phyloP scores from a whole-genome alignment of 345 rosid genomes.

The Pelargonium nanum region DNA sequence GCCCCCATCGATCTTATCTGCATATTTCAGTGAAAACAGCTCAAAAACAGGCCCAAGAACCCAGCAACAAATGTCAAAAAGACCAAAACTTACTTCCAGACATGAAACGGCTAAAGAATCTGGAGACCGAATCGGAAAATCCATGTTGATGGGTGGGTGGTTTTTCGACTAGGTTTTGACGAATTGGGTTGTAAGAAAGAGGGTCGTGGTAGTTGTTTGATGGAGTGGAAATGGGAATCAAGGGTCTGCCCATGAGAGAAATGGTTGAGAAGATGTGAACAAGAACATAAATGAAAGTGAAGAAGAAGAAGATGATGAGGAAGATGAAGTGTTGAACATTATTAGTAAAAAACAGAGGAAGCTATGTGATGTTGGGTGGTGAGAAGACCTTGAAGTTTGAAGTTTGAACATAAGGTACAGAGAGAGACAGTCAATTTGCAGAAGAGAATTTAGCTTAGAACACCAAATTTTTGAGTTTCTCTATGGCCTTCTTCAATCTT shows the following conservation, averaged over 20 bases:
- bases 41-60: background rate
- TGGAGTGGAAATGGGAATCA: conserved; percentile 3
- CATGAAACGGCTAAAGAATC: conserved; percentile 23
- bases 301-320: background rate
- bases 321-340: background rate
- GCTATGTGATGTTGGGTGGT: background rate
- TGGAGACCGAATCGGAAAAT: conserved; percentile 8
- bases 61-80: background rate
- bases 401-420: conserved; percentile 36
- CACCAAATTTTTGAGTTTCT: conserved; percentile 2
- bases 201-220: conserved; percentile 6
- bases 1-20: conserved; percentile 43
- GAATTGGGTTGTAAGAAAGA: conserved; percentile 17
- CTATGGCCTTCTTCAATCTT: conserved; percentile 5
- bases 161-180: conserved; percentile 20
- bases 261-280: background rate
- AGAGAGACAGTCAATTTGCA: conserved; percentile 7
- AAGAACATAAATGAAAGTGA: background rate
- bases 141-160: conserved; percentile 8
- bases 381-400: conserved; percentile 14
- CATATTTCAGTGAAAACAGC: conserved; percentile 9
- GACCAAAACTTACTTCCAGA: conserved; percentile 24
- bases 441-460: no score
- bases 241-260: conserved; percentile 30
- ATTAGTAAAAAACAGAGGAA: background rate